These are phyloP conservation scores for Phytophthora citricola DNA, from an alignment of 352 stramenopile species.

Conservation along the genomic window DNA sequence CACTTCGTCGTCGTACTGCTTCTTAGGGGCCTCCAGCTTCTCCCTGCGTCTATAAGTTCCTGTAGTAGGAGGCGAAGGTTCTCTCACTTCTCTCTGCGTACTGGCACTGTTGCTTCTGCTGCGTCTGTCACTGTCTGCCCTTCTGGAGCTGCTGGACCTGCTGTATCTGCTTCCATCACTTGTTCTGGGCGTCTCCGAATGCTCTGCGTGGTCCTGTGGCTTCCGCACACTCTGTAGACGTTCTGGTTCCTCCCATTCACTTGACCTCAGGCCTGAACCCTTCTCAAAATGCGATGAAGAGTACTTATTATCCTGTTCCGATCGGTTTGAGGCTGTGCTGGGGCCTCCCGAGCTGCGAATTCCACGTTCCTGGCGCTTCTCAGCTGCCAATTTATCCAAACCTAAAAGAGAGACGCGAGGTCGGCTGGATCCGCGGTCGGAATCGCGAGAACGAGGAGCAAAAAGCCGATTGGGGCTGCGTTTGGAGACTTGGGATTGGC, in stretches of 20 bases:
- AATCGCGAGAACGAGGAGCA: slow-evolving; percentile 9
- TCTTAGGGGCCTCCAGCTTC: slow-evolving; percentile 60
- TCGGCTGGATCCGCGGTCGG: slow-evolving; percentile 7
- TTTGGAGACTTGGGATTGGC: slow-evolving; percentile 9
- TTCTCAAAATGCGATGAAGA: slow-evolving; percentile 41
- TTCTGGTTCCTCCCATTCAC: slow-evolving; percentile 84
- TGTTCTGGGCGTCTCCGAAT: slow-evolving; percentile 40
- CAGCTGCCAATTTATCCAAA: slow-evolving; percentile 64
- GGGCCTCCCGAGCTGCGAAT: not conserved
- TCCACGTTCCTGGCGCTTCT: slow-evolving; percentile 59
- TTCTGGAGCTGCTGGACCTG: slow-evolving; percentile 10
- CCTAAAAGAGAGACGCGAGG: slow-evolving; percentile 54
- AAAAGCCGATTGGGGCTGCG: slow-evolving; percentile 23
- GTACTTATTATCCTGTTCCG: not conserved
- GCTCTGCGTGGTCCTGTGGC: not conserved
- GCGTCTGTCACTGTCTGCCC: slow-evolving; percentile 9
- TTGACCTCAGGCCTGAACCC: slow-evolving; percentile 48
- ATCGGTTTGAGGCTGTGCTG: slow-evolving; percentile 6
- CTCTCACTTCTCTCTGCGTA: slow-evolving; percentile 4
- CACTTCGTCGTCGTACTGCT: slow-evolving; percentile 77
- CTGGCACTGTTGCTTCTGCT: slow-evolving; percentile 10
- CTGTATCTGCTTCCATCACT: slow-evolving; percentile 55
- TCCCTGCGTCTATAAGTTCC: slow-evolving; percentile 6
- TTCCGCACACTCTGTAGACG: slow-evolving; percentile 60
- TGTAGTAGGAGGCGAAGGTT: not conserved